Conservation (phyloP, 225 moss, liverwort and hornwort species). For the Antitrichia curtipendula region DNA sequence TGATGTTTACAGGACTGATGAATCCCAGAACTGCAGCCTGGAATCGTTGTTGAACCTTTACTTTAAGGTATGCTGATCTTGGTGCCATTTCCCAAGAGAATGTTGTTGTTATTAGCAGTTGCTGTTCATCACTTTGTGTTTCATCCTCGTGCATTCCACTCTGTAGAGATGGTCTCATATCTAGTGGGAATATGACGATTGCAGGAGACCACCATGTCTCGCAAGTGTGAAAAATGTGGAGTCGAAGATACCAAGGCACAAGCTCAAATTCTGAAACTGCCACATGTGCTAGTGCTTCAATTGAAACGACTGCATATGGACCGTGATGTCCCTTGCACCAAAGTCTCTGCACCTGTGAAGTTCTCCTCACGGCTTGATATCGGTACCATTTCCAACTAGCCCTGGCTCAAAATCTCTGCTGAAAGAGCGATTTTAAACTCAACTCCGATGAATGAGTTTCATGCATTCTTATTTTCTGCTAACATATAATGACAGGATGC, state of each 20-base stretch:
- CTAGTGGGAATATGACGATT: neutral
- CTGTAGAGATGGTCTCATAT: neutral
- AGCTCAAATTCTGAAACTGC: slow-evolving; percentile 20
- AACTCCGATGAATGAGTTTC: neutral
- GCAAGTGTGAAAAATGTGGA: slow-evolving; percentile 38
- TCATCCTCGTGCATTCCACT: neutral
- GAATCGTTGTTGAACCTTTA: slow-evolving; percentile 28
- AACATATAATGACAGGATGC: too few species aligned
- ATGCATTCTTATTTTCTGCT: neutral
- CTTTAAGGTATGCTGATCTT: slow-evolving; percentile 23
- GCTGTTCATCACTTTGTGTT: neutral
- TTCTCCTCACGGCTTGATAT: slow-evolving; percentile 27
- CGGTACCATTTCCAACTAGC: neutral
- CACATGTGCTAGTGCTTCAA: slow-evolving; percentile 43
- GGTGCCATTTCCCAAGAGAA: neutral
- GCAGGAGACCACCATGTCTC: slow-evolving; percentile 40
- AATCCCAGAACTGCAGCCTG: slow-evolving; percentile 26
- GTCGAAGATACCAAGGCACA: slow-evolving; percentile 24
- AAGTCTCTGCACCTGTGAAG: slow-evolving; percentile 37
- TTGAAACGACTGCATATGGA: slow-evolving; percentile 49
- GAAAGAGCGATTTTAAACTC: neutral
- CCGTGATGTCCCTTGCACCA: slow-evolving; percentile 37
- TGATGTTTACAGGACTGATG: slow-evolving; percentile 7
- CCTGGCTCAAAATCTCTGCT: neutral
- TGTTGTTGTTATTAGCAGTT: neutral